Evolutionary conservation across 148 eudicot species (phyloP), one percentile per base, ranked within the genome.

Genomic region (Rhododendron mucronatum): DNA sequence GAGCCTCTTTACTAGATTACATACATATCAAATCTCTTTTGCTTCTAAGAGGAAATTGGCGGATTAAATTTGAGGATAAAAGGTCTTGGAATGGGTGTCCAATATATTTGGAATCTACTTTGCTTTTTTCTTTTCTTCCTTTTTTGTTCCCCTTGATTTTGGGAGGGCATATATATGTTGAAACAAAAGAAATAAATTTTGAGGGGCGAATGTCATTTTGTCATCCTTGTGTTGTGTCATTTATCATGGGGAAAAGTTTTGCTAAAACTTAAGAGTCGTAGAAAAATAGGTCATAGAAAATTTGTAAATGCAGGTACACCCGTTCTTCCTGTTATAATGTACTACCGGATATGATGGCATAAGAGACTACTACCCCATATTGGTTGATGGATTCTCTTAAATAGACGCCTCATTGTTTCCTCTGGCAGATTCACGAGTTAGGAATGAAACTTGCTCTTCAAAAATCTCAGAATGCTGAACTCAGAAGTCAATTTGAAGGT

Each of bases 401-500:
- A 69, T 69, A 69, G 30, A 30, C 2, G 0, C 76, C 76, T 71
- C 73, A n/a, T 84, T 80, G 51, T 86, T 80, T 85, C 55, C 28
- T 82, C 71, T 91, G 73, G 87, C 94, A 95, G 99, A 95, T 97
- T 89, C 94, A 94, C 69, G 98, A 97, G 88, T 90, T 97, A 87
- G 91, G 91, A 28, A 93, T 95, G 95, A 97, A 96, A 86, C 97
- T 97, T 87, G 93, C 98, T 88, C 90, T 91, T 89, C 98, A 95
- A 91, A 97, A 92, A 89, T 88, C 98, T 84, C 98, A 94, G 86
- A 93, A 95, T 89, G 89, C 92, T 13, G 97, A 95, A 88, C 93
- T 97, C 88, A 91, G 94, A 87, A 93, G 88, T 89, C 99, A 97
- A 45, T 92, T 92, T 88, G 98, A 93, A 93, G 99, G 99, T 97